Evolutionary conservation across 495 filamentous ascomycete genomes (phyloP), one percentile per base, ranked within the genome.

Genomic region (Penicillium paxilli): DNA sequence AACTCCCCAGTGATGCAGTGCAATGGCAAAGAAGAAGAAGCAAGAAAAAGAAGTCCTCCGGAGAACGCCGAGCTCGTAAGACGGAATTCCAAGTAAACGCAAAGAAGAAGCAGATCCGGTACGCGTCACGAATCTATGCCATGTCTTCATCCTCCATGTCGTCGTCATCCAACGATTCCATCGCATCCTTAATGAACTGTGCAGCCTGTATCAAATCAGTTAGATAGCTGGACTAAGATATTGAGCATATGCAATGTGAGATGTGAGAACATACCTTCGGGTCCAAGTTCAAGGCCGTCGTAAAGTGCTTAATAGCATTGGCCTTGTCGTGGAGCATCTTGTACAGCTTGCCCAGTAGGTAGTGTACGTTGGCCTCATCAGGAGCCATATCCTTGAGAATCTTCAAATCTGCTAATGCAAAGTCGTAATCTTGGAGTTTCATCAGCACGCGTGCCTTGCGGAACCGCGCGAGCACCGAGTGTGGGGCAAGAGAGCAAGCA

Each of bases 341-440:
- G 69, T 95, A 92, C 52, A 95, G 71, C 68, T 87, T 91, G 11
- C 92, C 94, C 3, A 98, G 80, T 32, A 92, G 78, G 72, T 94
- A 98, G 68, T 96, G 93, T 22, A 98, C 93, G 60, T 91, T 96
- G 19, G 95, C 90, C 65, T 96, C 92, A 62, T 98, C 91, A 1
- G 95, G 94, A 28, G 91, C 92, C 49, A 95, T 78, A 53, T 96
- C 91, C 66, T 93, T 91, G 52, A 98, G 73, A 10, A 92, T 78
- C 68, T 86, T 83, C 42, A 98, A 75, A 63, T 98, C 94, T 21
- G 76, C 73, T 33, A 94, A 72, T 2, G 94, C 94, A 33, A 83
- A 73, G 23, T 87, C 72, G 40, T 81, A 74, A 44, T 89, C 83
- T 10, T 86, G 84, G n/a, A 93, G 74, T 49, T 84, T 84, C 77